Percentiles rank a stretch among this genome's conserved stretches.
Evolutionary conservation across 306 rosid genomes (phyloP).

Genomic region (Spatholobus suberectus): DNA sequence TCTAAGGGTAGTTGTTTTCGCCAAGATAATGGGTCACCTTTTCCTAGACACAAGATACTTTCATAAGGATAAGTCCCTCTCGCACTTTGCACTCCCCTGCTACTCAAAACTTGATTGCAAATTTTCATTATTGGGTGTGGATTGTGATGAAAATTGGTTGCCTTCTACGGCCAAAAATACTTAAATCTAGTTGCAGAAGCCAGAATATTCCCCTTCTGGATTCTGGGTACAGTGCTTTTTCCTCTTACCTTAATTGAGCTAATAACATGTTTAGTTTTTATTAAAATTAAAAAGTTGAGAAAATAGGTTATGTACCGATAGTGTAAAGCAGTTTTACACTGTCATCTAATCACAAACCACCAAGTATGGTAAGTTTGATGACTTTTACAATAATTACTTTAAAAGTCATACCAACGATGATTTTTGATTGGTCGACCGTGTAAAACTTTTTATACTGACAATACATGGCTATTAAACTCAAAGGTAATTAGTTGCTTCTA

Average conservation of each 20-base stretch:
- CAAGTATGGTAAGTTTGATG: too few relatives aligned
- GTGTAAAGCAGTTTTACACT: too few relatives aligned
- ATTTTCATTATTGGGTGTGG: constrained; percentile 17
- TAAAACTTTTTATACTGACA: too few relatives aligned
- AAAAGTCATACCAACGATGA: too few relatives aligned
- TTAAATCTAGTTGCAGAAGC: constrained; percentile 20
- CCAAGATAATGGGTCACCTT: background rate
- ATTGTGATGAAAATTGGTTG: constrained; percentile 1
- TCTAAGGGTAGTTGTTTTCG: background rate
- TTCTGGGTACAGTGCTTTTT: background rate
- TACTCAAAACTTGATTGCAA: constrained; percentile 41
- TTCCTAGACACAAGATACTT: constrained; percentile 18
- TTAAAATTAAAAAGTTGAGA: background rate
- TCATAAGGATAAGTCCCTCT: constrained; percentile 42
- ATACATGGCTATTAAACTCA: too few relatives aligned
- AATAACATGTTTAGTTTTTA: background rate
- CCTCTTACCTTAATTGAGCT: background rate
- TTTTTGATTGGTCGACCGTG: too few relatives aligned
- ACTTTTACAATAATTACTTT: too few relatives aligned
- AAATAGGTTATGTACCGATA: too few relatives aligned
- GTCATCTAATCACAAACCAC: too few relatives aligned
- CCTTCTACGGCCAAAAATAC: constrained; percentile 25
- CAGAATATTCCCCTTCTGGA: constrained; percentile 42
- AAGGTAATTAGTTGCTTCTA: too few relatives aligned
- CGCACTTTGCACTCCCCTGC: constrained; percentile 28